Evolutionary conservation across 164 flowering plant species (phyloP), one percentile per base, ranked within the genome.

Genomic region (Chloranthus sessilifolius): DNA sequence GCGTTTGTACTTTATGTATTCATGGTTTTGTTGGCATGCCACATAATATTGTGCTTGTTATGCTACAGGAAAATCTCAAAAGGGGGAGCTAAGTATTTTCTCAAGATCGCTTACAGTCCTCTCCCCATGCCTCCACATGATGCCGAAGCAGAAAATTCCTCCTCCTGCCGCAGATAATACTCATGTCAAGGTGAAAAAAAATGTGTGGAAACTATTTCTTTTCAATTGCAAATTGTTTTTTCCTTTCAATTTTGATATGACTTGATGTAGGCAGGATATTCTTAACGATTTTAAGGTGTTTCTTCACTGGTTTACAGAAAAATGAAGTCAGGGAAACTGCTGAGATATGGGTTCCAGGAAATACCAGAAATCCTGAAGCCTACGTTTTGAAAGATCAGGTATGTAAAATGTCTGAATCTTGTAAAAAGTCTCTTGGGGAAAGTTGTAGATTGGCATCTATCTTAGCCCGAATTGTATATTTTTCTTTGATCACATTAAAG

Each of bases 371-470:
- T 59, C 95, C 88, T 33, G 96, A 92, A 30, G 23, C 75, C 16
- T 92, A 92, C 63, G 53, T 77, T 26, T 60, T 92, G 46, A 86
- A 83, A 70, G 99, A 92, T 60, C 95, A 83, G 98, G 98, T 88
- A 79, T 22, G 3, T 33, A 24, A 34, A 35, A 1, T 7, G 26
- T 37, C 22, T 16, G 5, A 17, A 1, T 8, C 25, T 35, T n/a
- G n/a, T n/a, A n/a, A n/a, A n/a, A n/a, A n/a, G n/a, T n/a, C n/a
- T n/a, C n/a, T n/a, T n/a, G n/a, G n/a, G n/a, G n/a, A n/a, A n/a
- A n/a, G n/a, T n/a, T n/a, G n/a, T n/a, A n/a, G n/a, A n/a, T n/a
- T n/a, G n/a, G n/a, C n/a, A n/a, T n/a, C n/a, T n/a, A n/a, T n/a
- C n/a, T n/a, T n/a, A n/a, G n/a, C n/a, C n/a, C n/a, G n/a, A n/a